Percentiles rank a stretch among this genome's conserved stretches.
Evolutionary conservation across 2,329 filamentous ascomycete genomes (phyloP).

Genomic region (Triangularia verruculosa): DNA sequence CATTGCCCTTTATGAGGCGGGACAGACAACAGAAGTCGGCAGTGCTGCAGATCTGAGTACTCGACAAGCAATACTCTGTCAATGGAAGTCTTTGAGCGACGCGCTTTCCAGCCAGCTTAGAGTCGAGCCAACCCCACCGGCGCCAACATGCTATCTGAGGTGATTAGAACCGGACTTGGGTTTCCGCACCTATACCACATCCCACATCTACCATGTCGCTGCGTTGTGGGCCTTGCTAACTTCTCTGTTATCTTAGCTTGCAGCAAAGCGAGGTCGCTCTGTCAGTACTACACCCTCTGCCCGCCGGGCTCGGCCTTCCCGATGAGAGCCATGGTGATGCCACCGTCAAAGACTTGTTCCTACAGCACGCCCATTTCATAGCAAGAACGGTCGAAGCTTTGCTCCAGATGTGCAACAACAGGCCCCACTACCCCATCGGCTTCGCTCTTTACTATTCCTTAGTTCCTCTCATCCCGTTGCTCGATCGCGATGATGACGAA

Average conservation of each 20-base stretch:
- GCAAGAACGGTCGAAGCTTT: background rate
- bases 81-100: background rate
- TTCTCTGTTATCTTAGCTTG: background rate
- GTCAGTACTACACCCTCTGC: background rate
- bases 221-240: background rate
- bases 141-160: background rate
- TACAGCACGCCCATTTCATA: background rate
- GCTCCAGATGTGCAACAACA: background rate
- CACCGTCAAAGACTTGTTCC: background rate
- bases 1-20: background rate
- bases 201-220: background rate
- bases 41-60: background rate
- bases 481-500: background rate
- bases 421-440: background rate
- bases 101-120: background rate
- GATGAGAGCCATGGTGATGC: background rate
- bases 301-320: background rate
- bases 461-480: background rate
- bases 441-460: background rate
- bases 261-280: background rate
- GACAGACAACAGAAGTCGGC: background rate
- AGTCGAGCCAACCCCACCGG: background rate
- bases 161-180: background rate
- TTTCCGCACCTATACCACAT: background rate
- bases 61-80: background rate